Conservation (phyloP, 2,329 filamentous ascomycete species). For the Tolypocladium endophyticum region DNA sequence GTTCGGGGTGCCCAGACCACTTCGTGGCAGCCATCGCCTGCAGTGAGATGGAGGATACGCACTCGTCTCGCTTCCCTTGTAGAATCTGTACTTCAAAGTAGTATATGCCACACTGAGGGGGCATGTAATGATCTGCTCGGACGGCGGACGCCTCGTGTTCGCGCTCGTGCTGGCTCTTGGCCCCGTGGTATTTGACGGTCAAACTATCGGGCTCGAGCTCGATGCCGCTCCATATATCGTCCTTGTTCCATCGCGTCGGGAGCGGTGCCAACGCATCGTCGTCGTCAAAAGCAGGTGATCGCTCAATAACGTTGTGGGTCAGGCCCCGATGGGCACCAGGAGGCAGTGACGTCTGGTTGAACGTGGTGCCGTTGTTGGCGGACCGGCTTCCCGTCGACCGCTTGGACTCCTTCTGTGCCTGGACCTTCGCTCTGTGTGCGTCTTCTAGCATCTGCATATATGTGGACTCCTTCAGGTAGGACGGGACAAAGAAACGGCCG, state of each 20-base stretch:
- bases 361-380: constrained; percentile 42
- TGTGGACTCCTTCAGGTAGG: constrained; percentile 68
- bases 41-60: constrained; percentile 17
- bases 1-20: neutral
- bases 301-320: constrained; percentile 77
- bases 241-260: constrained; percentile 72
- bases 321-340: constrained; percentile 60
- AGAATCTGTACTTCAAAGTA: constrained; percentile 68
- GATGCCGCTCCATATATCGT: constrained; percentile 62
- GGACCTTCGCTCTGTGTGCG: constrained; percentile 50
- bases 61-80: constrained; percentile 44
- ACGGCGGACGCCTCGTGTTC: constrained; percentile 73
- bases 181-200: constrained; percentile 52
- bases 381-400: constrained; percentile 16
- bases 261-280: constrained; percentile 53
- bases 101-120: constrained; percentile 82
- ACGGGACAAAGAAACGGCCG: constrained; percentile 64
- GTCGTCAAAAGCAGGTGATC: constrained; percentile 49
- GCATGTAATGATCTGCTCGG: constrained; percentile 77
- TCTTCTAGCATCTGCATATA: constrained; percentile 70
- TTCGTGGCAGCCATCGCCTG: neutral
- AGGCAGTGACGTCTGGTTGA: constrained; percentile 28
- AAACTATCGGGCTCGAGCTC: constrained; percentile 66
- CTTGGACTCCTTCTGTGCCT: constrained; percentile 36
- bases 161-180: constrained; percentile 36